These are phyloP conservation scores for Eutrema yunnanense DNA, from an alignment of 345 rosid species.

Conservation along the genomic window DNA sequence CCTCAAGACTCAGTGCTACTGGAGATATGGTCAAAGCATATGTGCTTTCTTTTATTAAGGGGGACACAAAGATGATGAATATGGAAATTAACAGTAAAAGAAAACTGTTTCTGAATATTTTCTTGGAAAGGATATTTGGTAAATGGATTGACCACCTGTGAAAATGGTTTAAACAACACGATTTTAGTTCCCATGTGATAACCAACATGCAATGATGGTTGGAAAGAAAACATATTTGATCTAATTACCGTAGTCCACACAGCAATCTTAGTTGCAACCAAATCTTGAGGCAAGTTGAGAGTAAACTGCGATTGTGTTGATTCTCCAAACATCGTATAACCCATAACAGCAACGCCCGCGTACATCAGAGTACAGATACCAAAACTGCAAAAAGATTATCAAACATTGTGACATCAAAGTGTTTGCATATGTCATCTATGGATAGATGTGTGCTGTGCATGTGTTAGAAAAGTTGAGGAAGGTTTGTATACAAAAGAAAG, in stretches of 20 bases:
- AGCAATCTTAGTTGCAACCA: slow-evolving; percentile 90
- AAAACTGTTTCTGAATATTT: background rate
- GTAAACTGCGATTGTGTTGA: slow-evolving; percentile 73
- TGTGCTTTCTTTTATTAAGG: slow-evolving; percentile 41
- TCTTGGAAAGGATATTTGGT: slow-evolving; percentile 76
- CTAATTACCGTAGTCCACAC: slow-evolving; percentile 85
- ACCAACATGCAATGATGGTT: background rate
- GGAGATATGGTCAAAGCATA: slow-evolving; percentile 93
- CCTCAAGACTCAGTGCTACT: slow-evolving; percentile 94
- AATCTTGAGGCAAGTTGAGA: slow-evolving; percentile 82
- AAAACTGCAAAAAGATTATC: slow-evolving; percentile 42
- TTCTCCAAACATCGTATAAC: slow-evolving; percentile 91
- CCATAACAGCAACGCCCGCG: slow-evolving; percentile 78
- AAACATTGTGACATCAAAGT: background rate
- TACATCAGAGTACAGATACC: slow-evolving; percentile 65
- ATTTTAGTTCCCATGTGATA: background rate
- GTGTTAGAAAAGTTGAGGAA: background rate
- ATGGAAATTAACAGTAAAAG: background rate
- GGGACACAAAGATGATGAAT: background rate
- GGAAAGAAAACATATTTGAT: background rate
- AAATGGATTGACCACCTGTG: slow-evolving; percentile 90
- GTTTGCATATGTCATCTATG: slow-evolving; percentile 3
- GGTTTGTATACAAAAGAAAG: background rate
- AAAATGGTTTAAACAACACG: background rate
- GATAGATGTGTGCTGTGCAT: background rate